Base-by-base conservation (phyloP, 805 yeast genomes). In the Suhomyces pyralidae region DNA sequence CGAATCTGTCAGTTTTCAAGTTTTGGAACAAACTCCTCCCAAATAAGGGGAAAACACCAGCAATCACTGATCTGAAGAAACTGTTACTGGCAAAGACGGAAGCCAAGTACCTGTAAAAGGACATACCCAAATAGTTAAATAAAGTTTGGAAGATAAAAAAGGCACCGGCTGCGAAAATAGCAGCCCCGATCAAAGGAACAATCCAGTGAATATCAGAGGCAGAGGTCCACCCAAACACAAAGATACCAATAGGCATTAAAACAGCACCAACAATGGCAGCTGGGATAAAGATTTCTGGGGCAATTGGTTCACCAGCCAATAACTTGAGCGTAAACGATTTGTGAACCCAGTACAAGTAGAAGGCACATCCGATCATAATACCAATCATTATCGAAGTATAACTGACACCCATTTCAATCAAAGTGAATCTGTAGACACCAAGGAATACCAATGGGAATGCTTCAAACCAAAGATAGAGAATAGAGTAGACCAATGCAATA, bases 31-130 rank as follows among this genome's bases (percentile, higher is more conserved):
- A 76, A 32, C 81, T 80, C 38, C 73, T 62, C 5, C 88, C 86
- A 65, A 87, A 85, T 49, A 87, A 71, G 40, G 88, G 88, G 72
- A 84, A 84, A 2, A 78, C 80, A 55, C 82, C 81, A 1, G 85
- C 88, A 57, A 79, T 75, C 2, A 67, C 66, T 6, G 81, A 71
- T 51, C 88, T 76, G 54, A 76, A 73, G 24, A 83, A 66, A 38
- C 72, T 79, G 59, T 81, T 82, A 40, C 83, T 81, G 5, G 86
- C 86, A 64, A 79, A 81, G 2, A 80, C 86, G 0, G 86, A 81
- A 2, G 85, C 85, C 55, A 80, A 56, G 61, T 76, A 78, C 50
- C 79, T 66, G 34, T 74, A 78, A 62, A 79, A 83, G 5, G 81
- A 71, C 53, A 70, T 65, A 1, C 79, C 78, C 54, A 83, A 65